Conservation (phyloP, 495 filamentous ascomycete species). For the Hypoxylon crocopeplum region DNA sequence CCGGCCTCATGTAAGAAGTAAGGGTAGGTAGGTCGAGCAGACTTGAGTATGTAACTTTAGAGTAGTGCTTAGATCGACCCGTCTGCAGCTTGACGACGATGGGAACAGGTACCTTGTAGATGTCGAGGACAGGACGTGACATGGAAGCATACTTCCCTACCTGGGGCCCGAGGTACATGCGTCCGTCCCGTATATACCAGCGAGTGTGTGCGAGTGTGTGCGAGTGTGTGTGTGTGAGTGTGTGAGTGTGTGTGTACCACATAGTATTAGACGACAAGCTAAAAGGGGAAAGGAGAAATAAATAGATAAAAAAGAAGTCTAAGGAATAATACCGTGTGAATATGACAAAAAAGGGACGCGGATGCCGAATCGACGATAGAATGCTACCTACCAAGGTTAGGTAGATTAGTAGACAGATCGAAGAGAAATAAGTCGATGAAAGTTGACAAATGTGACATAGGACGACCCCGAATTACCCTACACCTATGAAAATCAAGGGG, state of each 20-base stretch:
- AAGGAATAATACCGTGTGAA: constrained; percentile 20
- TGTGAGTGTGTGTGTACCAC: too few relatives aligned
- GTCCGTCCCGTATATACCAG: too few relatives aligned
- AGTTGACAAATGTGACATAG: constrained; percentile 1
- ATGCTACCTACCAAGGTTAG: constrained; percentile 32
- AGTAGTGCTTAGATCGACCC: constrained; percentile 39
- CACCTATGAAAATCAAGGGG: constrained; percentile 24
- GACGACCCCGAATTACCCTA: not conserved
- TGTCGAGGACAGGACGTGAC: constrained; percentile 1
- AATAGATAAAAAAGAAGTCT: constrained; percentile 18
- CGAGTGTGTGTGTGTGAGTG: too few relatives aligned
- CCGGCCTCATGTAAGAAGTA: constrained; percentile 30
- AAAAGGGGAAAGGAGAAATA: constrained; percentile 17
- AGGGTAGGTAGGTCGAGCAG: constrained; percentile 17
- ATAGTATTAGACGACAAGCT: constrained; percentile 13
- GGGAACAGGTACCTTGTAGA: constrained; percentile 33
- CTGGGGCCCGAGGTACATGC: constrained; percentile 30
- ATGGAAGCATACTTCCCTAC: constrained; percentile 13
- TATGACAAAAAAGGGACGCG: constrained; percentile 23
- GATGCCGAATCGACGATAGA: constrained; percentile 24
- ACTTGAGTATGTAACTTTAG: constrained; percentile 4
- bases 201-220: too few relatives aligned
- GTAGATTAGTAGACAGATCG: not conserved
- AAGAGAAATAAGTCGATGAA: not conserved
- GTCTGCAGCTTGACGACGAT: constrained; percentile 37